Conservation (phyloP, 176 grass and related monocot species). For the Triticum monococcum region DNA sequence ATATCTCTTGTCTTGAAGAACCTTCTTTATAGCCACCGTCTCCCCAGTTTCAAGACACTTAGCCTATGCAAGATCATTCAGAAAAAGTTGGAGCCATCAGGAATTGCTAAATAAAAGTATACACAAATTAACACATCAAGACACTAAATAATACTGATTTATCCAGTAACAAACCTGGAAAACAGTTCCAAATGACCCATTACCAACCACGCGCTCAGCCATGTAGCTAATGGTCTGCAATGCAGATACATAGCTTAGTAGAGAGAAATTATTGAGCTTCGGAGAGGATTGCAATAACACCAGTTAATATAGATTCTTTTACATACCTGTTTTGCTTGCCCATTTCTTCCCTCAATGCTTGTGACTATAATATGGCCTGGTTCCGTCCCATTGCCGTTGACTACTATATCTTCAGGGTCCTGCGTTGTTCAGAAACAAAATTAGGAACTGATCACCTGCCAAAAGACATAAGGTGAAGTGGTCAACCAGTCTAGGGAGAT, state of each 20-base stretch:
- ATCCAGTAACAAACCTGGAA: constrained; percentile 60
- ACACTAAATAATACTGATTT: constrained; percentile 15
- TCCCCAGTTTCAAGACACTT: constrained; percentile 86
- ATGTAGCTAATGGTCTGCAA: constrained; percentile 81
- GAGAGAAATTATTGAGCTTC: not conserved
- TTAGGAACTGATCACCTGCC: not conserved
- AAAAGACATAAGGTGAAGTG: not conserved
- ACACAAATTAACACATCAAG: not conserved
- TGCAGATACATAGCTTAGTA: constrained; percentile 30
- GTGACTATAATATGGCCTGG: constrained; percentile 93
- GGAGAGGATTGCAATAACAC: not conserved
- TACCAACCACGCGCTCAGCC: constrained; percentile 73
- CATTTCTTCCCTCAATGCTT: constrained; percentile 76
- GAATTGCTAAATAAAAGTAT: not conserved
- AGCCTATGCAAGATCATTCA: constrained; percentile 45
- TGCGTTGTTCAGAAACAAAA: constrained; percentile 25
- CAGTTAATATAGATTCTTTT: not conserved
- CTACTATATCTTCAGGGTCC: constrained; percentile 76
- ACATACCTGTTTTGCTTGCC: constrained; percentile 80
- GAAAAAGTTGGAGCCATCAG: constrained; percentile 5
- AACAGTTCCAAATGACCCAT: constrained; percentile 78
- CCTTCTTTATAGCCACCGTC: constrained; percentile 93
- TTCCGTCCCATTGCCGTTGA: constrained; percentile 83
- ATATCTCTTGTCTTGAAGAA: constrained; percentile 92
- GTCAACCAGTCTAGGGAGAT: not conserved